These are phyloP conservation scores for Fusarium robinianum DNA, from an alignment of 2,329 filamentous ascomycete species.

Conservation along the genomic window DNA sequence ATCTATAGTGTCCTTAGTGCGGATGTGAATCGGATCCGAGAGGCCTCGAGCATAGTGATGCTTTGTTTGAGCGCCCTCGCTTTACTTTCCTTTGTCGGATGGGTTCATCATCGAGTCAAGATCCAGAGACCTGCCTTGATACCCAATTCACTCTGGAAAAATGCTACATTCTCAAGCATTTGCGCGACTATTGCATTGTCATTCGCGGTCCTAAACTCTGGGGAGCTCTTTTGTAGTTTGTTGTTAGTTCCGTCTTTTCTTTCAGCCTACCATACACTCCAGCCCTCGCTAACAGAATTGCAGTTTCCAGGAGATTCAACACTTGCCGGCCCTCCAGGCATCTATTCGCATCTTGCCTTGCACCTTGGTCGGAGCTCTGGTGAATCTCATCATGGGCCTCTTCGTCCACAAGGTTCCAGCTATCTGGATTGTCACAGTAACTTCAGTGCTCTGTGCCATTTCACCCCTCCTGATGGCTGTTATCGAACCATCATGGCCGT, in stretches of 20 bases:
- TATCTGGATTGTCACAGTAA: slow-evolving; percentile 45
- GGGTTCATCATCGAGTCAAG: slow-evolving; percentile 54
- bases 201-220: slow-evolving; percentile 48
- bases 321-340: slow-evolving; percentile 49
- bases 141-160: slow-evolving; percentile 63
- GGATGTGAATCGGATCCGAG: slow-evolving; percentile 45
- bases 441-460: slow-evolving; percentile 48
- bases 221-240: slow-evolving; percentile 52
- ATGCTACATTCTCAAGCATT: slow-evolving; percentile 55
- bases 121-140: slow-evolving; percentile 57
- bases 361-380: slow-evolving; percentile 47
- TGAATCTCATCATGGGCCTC: slow-evolving; percentile 51
- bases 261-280: neutral
- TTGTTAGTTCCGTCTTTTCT: slow-evolving; percentile 45
- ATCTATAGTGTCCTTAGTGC: slow-evolving; percentile 41
- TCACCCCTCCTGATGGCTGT: slow-evolving; percentile 61
- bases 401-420: slow-evolving; percentile 49
- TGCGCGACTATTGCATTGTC: slow-evolving; percentile 54
- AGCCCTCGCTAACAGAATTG: slow-evolving; percentile 5
- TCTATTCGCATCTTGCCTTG: slow-evolving; percentile 53
- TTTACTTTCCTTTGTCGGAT: slow-evolving; percentile 55
- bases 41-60: slow-evolving; percentile 48
- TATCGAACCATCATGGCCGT: slow-evolving; percentile 52
- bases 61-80: slow-evolving; percentile 48
- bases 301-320: slow-evolving; percentile 56